phyloP scores from a whole-genome alignment of 2,329 filamentous ascomycete species.

The Dendrostoma leiphaemia region DNA sequence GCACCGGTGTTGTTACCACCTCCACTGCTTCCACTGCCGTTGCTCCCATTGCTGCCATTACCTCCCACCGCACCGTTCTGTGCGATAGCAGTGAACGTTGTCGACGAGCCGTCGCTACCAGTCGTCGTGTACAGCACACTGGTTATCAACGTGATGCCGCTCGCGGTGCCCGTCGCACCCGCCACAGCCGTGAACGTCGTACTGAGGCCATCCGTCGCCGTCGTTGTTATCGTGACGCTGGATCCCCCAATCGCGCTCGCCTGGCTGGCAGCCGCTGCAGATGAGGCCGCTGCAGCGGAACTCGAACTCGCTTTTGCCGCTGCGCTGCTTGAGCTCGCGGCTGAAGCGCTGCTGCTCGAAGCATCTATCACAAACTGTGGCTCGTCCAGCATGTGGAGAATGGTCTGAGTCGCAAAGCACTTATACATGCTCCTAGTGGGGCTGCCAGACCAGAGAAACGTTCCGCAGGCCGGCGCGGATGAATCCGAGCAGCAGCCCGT shows the following conservation, averaged over 20 bases:
- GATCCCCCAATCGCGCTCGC: conserved; percentile 8
- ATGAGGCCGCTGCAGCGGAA: conserved; percentile 5
- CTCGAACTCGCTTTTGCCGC: conserved; percentile 6
- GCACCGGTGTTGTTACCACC: conserved; percentile 24
- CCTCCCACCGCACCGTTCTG: background rate
- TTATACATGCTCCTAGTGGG: conserved; percentile 34
- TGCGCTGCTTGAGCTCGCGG: conserved; percentile 9
- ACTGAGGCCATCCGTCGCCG: conserved; percentile 14
- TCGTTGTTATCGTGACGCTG: conserved; percentile 17
- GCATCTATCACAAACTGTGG: conserved; percentile 34
- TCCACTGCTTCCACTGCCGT: background rate
- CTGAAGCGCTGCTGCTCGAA: conserved; percentile 22
- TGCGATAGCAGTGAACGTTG: conserved; percentile 11
- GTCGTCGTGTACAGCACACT: conserved; percentile 18
- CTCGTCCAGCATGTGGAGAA: conserved; percentile 32
- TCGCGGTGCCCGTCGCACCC: conserved; percentile 7
- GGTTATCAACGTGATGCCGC: background rate
- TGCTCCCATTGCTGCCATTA: background rate
- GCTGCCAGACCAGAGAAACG: conserved; percentile 34
- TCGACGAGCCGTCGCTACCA: conserved; percentile 14
- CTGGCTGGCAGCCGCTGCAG: background rate
- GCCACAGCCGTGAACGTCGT: conserved; percentile 15
- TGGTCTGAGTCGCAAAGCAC: conserved; percentile 28
- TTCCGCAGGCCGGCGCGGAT: conserved; percentile 29
- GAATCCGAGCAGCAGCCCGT: conserved; percentile 37